phyloP scores from a whole-genome alignment of 495 filamentous ascomycete species.

The Penicillium bovifimosum region DNA sequence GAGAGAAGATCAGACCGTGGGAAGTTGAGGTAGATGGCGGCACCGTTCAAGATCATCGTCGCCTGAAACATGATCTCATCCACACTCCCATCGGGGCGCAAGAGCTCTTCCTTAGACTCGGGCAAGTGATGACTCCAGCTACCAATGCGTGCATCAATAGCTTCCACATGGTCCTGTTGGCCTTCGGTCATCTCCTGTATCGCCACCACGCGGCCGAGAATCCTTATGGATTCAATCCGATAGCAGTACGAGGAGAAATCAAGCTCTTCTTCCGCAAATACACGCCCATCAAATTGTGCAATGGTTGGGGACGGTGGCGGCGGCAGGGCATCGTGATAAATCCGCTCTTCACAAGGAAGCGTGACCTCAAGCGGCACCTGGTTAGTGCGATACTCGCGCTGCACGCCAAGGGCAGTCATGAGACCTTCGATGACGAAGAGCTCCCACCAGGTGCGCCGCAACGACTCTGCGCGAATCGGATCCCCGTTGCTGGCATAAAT shows the following conservation, averaged over 20 bases:
- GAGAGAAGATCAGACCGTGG: slow-evolving; percentile 47
- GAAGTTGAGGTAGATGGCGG: slow-evolving; percentile 44
- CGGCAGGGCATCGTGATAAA: slow-evolving; percentile 37
- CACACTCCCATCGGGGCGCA: slow-evolving; percentile 58
- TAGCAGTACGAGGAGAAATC: slow-evolving; percentile 45
- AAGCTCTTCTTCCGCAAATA: slow-evolving; percentile 42
- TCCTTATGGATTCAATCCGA: slow-evolving; percentile 59
- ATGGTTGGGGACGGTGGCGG: slow-evolving; percentile 38
- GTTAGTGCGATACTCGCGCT: slow-evolving; percentile 30
- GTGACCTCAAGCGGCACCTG: slow-evolving; percentile 34
- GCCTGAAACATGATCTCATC: slow-evolving; percentile 94
- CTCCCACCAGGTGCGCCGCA: slow-evolving; percentile 90
- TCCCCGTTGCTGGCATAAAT: slow-evolving; percentile 41
- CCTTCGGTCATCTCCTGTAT: slow-evolving; percentile 34
- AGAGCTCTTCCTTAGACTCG: slow-evolving; percentile 62
- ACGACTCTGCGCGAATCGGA: slow-evolving; percentile 63
- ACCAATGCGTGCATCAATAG: slow-evolving; percentile 68
- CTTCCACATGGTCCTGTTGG: slow-evolving; percentile 43
- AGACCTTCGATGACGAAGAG: slow-evolving; percentile 69
- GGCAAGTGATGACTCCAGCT: slow-evolving; percentile 83
- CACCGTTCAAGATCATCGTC: slow-evolving; percentile 69
- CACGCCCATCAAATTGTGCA: slow-evolving; percentile 40
- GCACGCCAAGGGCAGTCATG: slow-evolving; percentile 44
- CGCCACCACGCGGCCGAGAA: slow-evolving; percentile 67
- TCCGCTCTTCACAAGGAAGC: slow-evolving; percentile 44